Evolutionary conservation across 768 basidiomycete species (phyloP).

Genomic region (Lactarius indigo): DNA sequence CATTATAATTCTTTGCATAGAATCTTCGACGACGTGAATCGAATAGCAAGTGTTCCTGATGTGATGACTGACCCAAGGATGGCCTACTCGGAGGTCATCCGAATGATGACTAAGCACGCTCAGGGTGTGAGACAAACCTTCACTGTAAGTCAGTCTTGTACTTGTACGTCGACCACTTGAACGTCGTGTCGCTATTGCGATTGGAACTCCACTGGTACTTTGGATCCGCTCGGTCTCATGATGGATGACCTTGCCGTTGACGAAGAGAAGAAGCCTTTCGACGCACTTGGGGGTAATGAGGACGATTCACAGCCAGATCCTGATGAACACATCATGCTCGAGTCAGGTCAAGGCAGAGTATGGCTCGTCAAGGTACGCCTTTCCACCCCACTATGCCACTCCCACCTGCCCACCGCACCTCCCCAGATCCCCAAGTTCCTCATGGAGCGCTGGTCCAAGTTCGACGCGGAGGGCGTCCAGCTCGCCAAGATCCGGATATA

Average conservation of each 20-base stretch:
- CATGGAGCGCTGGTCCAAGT: conserved; percentile 79
- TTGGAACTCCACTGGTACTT: too few species aligned
- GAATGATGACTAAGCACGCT: too few species aligned
- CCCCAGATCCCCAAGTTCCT: conserved; percentile 82
- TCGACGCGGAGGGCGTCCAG: conserved; percentile 70
- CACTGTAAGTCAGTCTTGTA: not conserved
- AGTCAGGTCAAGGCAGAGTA: conserved; percentile 68
- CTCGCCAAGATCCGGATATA: conserved; percentile 87
- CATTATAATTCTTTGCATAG: conserved; percentile 6
- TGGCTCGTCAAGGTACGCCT: conserved; percentile 79
- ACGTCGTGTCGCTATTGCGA: not conserved
- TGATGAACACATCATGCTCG: conserved; percentile 77
- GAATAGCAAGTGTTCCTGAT: not conserved
- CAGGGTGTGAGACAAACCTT: too few species aligned
- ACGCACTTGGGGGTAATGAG: conserved; percentile 48
- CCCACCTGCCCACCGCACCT: not conserved
- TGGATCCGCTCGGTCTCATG: not conserved
- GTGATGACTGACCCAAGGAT: not conserved
- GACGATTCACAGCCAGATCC: conserved; percentile 73
- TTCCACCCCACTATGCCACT: not conserved
- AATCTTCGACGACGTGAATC: not conserved
- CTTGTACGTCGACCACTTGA: not conserved
- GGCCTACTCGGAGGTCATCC: too few species aligned
- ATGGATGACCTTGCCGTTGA: conserved; percentile 35
- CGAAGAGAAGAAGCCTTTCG: conserved; percentile 74